Evolutionary conservation across 208 protist species (phyloP).

Genomic region (Porcisia hertigi): DNA sequence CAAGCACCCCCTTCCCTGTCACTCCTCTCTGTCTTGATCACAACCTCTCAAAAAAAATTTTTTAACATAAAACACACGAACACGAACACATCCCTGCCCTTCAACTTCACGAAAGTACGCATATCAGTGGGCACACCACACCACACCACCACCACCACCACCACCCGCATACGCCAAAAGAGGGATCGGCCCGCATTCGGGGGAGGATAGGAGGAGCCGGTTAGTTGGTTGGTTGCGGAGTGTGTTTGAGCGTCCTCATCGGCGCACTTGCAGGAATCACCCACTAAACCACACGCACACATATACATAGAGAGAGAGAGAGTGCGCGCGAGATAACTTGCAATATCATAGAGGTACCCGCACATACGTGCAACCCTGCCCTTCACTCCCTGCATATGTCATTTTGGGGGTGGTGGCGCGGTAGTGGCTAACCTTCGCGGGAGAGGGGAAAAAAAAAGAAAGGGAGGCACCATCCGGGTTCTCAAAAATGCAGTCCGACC

Average conservation of each 20-base stretch:
- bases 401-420: too few species aligned
- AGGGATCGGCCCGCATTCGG: neutral
- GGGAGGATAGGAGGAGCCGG: too few species aligned
- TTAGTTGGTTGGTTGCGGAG: too few species aligned
- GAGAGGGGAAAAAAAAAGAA: neutral
- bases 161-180: neutral
- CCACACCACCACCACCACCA: neutral
- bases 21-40: neutral
- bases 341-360: too few species aligned
- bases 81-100: neutral
- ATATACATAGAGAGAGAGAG: neutral
- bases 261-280: neutral
- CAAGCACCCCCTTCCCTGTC: neutral
- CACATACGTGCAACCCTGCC: too few species aligned
- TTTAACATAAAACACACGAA: neutral
- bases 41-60: neutral
- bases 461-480: too few species aligned
- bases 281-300: slow-evolving; percentile 2
- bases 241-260: too few species aligned
- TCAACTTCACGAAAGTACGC: neutral
- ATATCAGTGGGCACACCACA: neutral
- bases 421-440: too few species aligned
- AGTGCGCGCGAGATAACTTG: too few species aligned
- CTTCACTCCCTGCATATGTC: neutral
- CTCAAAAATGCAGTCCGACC: slow-evolving; percentile 67